These are phyloP conservation scores for Stentor roeselii DNA, from an alignment of 73 alveolate genomes.

Conservation along the genomic window DNA sequence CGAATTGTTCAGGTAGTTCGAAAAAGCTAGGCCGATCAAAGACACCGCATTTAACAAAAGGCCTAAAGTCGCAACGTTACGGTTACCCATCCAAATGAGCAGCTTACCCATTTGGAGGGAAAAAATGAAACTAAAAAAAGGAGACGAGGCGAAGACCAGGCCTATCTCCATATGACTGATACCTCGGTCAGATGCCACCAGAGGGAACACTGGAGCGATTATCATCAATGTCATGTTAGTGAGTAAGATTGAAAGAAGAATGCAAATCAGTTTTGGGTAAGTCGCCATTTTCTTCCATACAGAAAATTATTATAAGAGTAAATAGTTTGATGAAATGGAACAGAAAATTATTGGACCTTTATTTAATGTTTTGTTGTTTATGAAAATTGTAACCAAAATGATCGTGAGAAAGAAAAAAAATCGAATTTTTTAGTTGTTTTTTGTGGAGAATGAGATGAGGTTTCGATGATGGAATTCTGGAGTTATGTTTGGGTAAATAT, in stretches of 20 bases:
- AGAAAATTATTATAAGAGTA: neutral
- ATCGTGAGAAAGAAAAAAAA: neutral
- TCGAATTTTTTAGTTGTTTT: too few relatives aligned
- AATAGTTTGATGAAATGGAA: neutral
- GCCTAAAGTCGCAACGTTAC: neutral
- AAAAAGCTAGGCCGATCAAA: neutral
- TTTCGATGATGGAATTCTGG: too few relatives aligned
- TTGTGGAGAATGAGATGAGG: too few relatives aligned
- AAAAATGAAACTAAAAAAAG: neutral
- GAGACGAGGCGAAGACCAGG: conserved; percentile 1
- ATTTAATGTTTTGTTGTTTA: too few relatives aligned
- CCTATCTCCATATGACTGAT: neutral
- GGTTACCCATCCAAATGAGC: neutral
- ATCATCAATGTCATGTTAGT: neutral
- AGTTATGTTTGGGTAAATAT: too few relatives aligned
- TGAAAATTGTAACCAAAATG: neutral
- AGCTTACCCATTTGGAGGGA: neutral
- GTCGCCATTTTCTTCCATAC: conserved; percentile 7
- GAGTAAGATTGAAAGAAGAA: conserved; percentile 15
- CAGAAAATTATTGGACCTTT: too few relatives aligned
- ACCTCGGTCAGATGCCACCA: conserved; percentile 10
- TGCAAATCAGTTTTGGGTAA: neutral
- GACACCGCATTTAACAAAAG: neutral
- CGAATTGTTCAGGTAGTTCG: neutral
- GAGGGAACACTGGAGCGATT: neutral